Evolutionary conservation across 2,329 filamentous ascomycete genomes (phyloP).

Genomic region (Trichoderma sp.): DNA sequence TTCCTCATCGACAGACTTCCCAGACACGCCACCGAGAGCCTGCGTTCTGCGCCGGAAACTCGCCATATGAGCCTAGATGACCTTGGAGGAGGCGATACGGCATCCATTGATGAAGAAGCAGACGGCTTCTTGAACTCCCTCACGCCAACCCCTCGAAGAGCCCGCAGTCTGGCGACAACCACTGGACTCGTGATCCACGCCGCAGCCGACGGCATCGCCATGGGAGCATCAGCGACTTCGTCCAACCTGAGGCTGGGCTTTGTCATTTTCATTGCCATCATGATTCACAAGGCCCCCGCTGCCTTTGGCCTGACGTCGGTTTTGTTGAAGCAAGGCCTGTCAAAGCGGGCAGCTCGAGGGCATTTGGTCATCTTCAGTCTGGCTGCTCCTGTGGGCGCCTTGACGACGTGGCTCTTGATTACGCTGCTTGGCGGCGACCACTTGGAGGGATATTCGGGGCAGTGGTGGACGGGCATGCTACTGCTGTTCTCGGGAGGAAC

Average conservation of each 20-base stretch:
- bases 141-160: constrained; percentile 55
- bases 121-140: constrained; percentile 59
- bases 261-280: constrained; percentile 92
- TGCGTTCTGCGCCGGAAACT: constrained; percentile 63
- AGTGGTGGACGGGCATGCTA: constrained; percentile 89
- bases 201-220: constrained; percentile 89
- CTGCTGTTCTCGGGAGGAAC: constrained; percentile 94
- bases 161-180: constrained; percentile 74
- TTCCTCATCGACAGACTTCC: constrained; percentile 89
- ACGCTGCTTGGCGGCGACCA: constrained; percentile 65
- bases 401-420: constrained; percentile 78
- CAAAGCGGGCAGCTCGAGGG: constrained; percentile 76
- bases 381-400: constrained; percentile 80
- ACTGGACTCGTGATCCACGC: constrained; percentile 95
- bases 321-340: constrained; percentile 83
- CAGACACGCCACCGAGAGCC: constrained; percentile 63
- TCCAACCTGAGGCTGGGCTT: constrained; percentile 74
- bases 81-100: constrained; percentile 56
- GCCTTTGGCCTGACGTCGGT: constrained; percentile 92
- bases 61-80: constrained; percentile 88
- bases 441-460: constrained; percentile 57
- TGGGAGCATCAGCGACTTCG: constrained; percentile 82
- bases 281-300: constrained; percentile 95
- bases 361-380: constrained; percentile 90
- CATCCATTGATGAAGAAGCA: constrained; percentile 52